Percentiles rank a stretch among this genome's conserved stretches.
Conservation (phyloP, 1,139 yeast genomes). For the Yamadazyma dushanensis region DNA sequence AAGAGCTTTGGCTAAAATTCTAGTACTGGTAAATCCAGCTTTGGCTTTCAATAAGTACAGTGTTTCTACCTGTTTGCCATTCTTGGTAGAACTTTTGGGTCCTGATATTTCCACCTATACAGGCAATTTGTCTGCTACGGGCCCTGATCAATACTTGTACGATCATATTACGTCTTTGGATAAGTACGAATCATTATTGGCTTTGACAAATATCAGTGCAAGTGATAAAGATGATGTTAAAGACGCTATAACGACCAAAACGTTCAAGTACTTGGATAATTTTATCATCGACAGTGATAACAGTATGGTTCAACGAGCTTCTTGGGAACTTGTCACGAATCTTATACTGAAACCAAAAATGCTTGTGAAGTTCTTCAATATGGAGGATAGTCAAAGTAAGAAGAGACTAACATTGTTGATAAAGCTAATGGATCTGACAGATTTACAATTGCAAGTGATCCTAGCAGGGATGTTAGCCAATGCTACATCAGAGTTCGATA, state of each 20-base stretch:
- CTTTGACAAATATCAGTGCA: constrained; percentile 50
- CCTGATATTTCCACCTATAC: constrained; percentile 27
- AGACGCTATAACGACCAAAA: constrained; percentile 31
- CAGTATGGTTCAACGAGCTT: constrained; percentile 39
- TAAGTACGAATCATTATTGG: constrained; percentile 44
- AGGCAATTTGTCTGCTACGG: constrained; percentile 12
- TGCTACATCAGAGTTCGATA: constrained; percentile 46
- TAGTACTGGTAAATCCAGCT: constrained; percentile 42
- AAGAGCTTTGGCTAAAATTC: constrained; percentile 42
- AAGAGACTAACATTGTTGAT: constrained; percentile 39
- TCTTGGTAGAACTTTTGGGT: constrained; percentile 47
- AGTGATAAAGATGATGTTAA: constrained; percentile 27
- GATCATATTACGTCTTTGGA: constrained; percentile 35
- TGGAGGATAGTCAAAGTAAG: constrained; percentile 26
- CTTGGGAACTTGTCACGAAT: constrained; percentile 52
- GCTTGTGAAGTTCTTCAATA: constrained; percentile 51
- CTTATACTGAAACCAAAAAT: constrained; percentile 44
- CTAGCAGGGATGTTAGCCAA: constrained; percentile 51
- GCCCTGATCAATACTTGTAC: constrained; percentile 20
- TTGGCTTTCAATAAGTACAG: constrained; percentile 43
- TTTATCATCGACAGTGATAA: constrained; percentile 40
- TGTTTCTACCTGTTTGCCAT: constrained; percentile 43
- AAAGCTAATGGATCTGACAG: constrained; percentile 40
- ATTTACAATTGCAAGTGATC: constrained; percentile 38
- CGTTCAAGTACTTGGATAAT: constrained; percentile 33